phyloP scores from a whole-genome alignment of 352 stramenopile genomes.

The Aphanomyces euteiches region DNA sequence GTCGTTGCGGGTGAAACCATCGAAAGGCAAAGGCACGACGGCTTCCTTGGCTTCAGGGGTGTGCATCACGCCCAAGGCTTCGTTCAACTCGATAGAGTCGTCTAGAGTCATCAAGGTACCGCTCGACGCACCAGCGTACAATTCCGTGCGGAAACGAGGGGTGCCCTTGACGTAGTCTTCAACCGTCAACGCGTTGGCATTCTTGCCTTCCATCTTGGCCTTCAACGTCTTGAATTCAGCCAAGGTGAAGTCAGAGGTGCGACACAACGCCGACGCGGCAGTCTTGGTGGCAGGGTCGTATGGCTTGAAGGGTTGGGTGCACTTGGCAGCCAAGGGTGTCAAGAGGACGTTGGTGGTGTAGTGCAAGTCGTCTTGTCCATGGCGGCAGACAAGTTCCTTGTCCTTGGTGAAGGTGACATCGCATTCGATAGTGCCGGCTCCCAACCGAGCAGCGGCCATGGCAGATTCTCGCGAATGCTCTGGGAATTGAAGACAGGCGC shows the following conservation, averaged over 20 bases:
- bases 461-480: conserved; percentile 48
- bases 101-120: conserved; percentile 44
- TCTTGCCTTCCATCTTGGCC: conserved; percentile 53
- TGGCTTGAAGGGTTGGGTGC: conserved; percentile 42
- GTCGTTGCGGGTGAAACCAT: conserved; percentile 46
- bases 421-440: conserved; percentile 62
- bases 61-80: conserved; percentile 40
- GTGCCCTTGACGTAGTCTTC: conserved; percentile 37
- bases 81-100: conserved; percentile 52
- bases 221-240: conserved; percentile 50
- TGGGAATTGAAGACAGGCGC: conserved; percentile 45
- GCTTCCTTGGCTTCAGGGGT: conserved; percentile 55
- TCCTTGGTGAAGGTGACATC: conserved; percentile 71
- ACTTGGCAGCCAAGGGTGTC: conserved; percentile 52
- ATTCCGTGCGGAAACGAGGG: conserved; percentile 44
- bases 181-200: conserved; percentile 32
- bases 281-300: conserved; percentile 13
- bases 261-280: conserved; percentile 41
- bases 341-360: conserved; percentile 56
- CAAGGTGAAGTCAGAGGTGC: conserved; percentile 57
- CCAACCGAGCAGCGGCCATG: conserved; percentile 41
- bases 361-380: conserved; percentile 61
- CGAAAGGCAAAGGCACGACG: conserved; percentile 49
- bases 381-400: conserved; percentile 50
- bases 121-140: conserved; percentile 37